These are phyloP conservation scores for Globisporangium recalcitrans DNA, from an alignment of 352 stramenopile genomes.

Conservation along the genomic window DNA sequence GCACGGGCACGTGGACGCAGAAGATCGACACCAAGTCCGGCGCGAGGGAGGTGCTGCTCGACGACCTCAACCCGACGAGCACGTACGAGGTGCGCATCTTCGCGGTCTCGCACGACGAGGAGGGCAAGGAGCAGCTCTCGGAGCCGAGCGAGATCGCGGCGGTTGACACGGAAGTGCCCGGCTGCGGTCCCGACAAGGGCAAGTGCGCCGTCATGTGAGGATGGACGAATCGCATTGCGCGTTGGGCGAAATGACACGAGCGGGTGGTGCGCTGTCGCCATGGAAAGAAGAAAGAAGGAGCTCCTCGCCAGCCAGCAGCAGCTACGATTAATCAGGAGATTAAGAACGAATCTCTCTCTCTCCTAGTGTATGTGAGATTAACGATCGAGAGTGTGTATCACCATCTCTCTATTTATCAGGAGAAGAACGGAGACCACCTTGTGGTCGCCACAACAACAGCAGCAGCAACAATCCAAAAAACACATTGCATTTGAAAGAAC, in stretches of 20 bases:
- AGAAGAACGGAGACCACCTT: neutral
- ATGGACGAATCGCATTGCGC: neutral
- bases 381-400: neutral
- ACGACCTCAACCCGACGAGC: constrained; percentile 85
- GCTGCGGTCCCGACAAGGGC: constrained; percentile 53
- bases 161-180: constrained; percentile 84
- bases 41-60: constrained; percentile 53
- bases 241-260: neutral
- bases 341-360: neutral
- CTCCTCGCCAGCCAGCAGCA: neutral
- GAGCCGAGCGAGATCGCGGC: constrained; percentile 64
- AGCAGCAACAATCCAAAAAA: constrained; percentile 1
- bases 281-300: neutral
- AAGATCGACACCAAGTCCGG: constrained; percentile 38
- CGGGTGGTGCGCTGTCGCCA: neutral
- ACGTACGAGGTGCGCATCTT: constrained; percentile 85
- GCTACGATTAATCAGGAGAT: neutral
- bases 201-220: constrained; percentile 18
- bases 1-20: constrained; percentile 30
- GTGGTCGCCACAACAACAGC: neutral
- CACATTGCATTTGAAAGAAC: constrained; percentile 1
- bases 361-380: constrained; percentile 4
- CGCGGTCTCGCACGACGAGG: constrained; percentile 32
- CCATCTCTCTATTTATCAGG: neutral
- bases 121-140: constrained; percentile 43